phyloP scores from a whole-genome alignment of 192 early-diverging fungal species.

The Thamnidium elegans region DNA sequence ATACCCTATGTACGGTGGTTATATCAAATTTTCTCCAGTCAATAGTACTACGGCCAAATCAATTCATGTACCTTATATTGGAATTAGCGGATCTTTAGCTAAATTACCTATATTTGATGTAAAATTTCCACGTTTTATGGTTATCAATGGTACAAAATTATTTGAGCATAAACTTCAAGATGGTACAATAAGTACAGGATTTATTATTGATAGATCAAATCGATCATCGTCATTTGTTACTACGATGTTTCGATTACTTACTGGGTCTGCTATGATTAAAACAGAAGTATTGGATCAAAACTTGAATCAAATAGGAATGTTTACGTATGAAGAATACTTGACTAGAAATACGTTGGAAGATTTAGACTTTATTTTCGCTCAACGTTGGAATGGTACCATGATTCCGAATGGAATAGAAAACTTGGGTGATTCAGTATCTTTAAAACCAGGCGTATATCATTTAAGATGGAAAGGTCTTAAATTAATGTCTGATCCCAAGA shows the following conservation, averaged over 20 bases:
- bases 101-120: slow-evolving; percentile 42
- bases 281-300: slow-evolving; percentile 21
- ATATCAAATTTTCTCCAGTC: slow-evolving; percentile 31
- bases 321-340: slow-evolving; percentile 6
- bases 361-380: background rate
- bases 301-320: slow-evolving; percentile 6
- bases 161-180: background rate
- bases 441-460: slow-evolving; percentile 23
- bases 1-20: slow-evolving; percentile 47
- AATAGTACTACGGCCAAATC: slow-evolving; percentile 16
- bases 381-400: slow-evolving; percentile 25
- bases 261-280: slow-evolving; percentile 21
- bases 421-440: background rate
- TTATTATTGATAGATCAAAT: slow-evolving; percentile 7
- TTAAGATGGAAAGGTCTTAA: slow-evolving; percentile 30
- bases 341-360: slow-evolving; percentile 18
- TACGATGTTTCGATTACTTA: slow-evolving; percentile 22
- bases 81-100: slow-evolving; percentile 39
- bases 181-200: background rate
- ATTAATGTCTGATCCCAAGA: slow-evolving; percentile 27
- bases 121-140: slow-evolving; percentile 18
- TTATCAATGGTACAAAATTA: background rate
- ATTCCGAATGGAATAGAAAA: slow-evolving; percentile 12
- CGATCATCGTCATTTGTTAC: slow-evolving; percentile 1
- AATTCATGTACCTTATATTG: slow-evolving; percentile 45